Evolutionary conservation across 1,284 basidiomycete species (phyloP).

Genomic region (Porodaedalea pini): DNA sequence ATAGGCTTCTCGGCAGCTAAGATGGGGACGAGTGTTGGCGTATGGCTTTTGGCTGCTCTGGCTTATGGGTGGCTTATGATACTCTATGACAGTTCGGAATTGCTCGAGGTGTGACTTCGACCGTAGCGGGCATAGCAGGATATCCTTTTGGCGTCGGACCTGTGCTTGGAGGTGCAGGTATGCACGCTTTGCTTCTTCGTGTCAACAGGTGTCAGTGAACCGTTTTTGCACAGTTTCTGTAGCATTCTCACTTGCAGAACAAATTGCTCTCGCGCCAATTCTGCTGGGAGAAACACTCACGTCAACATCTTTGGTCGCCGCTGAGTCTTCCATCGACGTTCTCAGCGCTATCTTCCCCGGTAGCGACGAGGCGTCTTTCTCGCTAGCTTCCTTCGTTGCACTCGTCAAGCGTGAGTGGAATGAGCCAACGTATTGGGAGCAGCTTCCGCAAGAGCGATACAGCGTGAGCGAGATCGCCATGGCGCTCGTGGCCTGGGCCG

Average conservation of each 20-base stretch:
- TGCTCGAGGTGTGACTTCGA: conserved; percentile 57
- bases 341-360: conserved; percentile 70
- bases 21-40: conserved; percentile 61
- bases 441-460: conserved; percentile 57
- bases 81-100: conserved; percentile 53
- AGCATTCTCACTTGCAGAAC: conserved; percentile 64
- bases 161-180: conserved; percentile 48
- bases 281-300: conserved; percentile 71
- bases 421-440: conserved; percentile 46
- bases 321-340: conserved; percentile 67
- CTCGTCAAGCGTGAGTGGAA: conserved; percentile 72
- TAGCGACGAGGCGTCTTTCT: conserved; percentile 73
- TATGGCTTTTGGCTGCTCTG: conserved; percentile 33
- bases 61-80: not conserved
- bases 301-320: conserved; percentile 68
- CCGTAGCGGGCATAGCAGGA: conserved; percentile 53
- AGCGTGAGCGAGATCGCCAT: conserved; percentile 60
- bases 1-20: conserved; percentile 68
- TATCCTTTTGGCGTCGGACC: conserved; percentile 59
- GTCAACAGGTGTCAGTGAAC: conserved; percentile 18
- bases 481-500: conserved; percentile 72
- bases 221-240: conserved; percentile 42
- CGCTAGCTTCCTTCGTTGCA: conserved; percentile 70
- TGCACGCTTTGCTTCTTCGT: conserved; percentile 34
- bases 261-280: conserved; percentile 67